Percentiles rank a stretch among this genome's conserved stretches.
phyloP scores from a whole-genome alignment of 2,329 filamentous ascomycete species.

The Geosmithia flava region DNA sequence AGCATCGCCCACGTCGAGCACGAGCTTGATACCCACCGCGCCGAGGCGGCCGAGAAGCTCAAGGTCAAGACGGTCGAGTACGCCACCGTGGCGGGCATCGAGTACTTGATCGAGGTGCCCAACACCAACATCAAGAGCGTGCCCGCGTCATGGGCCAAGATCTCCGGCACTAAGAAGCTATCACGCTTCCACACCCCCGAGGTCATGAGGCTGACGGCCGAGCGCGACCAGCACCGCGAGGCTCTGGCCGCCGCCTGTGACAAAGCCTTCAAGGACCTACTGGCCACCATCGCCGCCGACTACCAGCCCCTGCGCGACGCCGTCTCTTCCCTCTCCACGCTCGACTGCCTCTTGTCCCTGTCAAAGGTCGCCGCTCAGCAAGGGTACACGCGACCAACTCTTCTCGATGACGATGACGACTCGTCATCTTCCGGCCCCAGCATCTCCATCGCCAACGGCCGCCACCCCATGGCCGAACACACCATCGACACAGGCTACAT shows the following conservation, averaged over 20 bases:
- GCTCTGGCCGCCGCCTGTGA: slow-evolving; percentile 87
- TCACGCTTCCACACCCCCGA: slow-evolving; percentile 92
- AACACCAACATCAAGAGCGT: slow-evolving; percentile 75
- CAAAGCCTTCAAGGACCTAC: slow-evolving; percentile 59
- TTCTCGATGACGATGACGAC: slow-evolving; percentile 33
- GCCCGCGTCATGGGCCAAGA: slow-evolving; percentile 88
- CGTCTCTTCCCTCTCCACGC: slow-evolving; percentile 69
- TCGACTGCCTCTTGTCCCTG: slow-evolving; percentile 84
- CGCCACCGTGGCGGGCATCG: slow-evolving; percentile 76
- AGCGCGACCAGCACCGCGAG: slow-evolving; percentile 92
- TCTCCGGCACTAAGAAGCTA: slow-evolving; percentile 85
- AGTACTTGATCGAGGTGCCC: slow-evolving; percentile 86
- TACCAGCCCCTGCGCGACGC: slow-evolving; percentile 87
- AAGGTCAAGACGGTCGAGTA: slow-evolving; percentile 63
- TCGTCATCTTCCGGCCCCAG: slow-evolving; percentile 41
- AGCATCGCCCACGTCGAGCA: slow-evolving; percentile 88
- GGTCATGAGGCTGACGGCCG: slow-evolving; percentile 67
- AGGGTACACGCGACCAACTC: slow-evolving; percentile 71
- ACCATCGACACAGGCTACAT: slow-evolving; percentile 79
- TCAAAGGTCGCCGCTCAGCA: slow-evolving; percentile 74
- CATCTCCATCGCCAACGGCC: slow-evolving; percentile 52
- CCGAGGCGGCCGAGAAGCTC: slow-evolving; percentile 58
- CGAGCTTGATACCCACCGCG: slow-evolving; percentile 68
- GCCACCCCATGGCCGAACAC: slow-evolving; percentile 94
- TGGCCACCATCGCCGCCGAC: slow-evolving; percentile 62